Conservation (phyloP, 192 early-diverging fungal genomes). For the Coemansia sp. region DNA sequence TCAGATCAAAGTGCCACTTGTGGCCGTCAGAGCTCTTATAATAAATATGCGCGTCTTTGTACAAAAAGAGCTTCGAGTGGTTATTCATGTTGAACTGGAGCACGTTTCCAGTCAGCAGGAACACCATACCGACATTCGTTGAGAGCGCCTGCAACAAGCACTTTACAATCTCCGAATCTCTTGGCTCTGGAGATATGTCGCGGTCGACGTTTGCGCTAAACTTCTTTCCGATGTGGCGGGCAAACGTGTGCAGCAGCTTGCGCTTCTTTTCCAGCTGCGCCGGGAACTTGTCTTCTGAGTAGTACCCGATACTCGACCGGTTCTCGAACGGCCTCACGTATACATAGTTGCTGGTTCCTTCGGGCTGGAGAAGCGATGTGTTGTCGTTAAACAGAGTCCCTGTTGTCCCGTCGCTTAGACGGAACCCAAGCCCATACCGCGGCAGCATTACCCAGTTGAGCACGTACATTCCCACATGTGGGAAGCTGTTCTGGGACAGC, state of each 20-base stretch:
- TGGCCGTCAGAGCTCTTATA: slow-evolving; percentile 33
- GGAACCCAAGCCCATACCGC: slow-evolving; percentile 89
- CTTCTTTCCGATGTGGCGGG: slow-evolving; percentile 26
- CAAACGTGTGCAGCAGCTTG: slow-evolving; percentile 28
- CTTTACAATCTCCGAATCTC: slow-evolving; percentile 11
- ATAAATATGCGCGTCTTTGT: slow-evolving; percentile 42
- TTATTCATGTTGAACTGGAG: slow-evolving; percentile 49
- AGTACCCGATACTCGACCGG: slow-evolving; percentile 43
- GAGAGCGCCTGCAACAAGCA: slow-evolving; percentile 43
- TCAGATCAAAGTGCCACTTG: slow-evolving; percentile 53
- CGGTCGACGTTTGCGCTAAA: slow-evolving; percentile 30
- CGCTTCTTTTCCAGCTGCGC: slow-evolving; percentile 47
- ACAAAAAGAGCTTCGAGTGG: slow-evolving; percentile 51
- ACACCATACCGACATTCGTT: slow-evolving; percentile 42
- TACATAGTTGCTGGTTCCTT: slow-evolving; percentile 21
- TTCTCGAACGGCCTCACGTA: slow-evolving; percentile 43
- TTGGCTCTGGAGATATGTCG: slow-evolving; percentile 20
- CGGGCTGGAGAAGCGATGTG: slow-evolving; percentile 61
- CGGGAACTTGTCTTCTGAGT: slow-evolving; percentile 26
- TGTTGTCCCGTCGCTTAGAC: slow-evolving; percentile 77
- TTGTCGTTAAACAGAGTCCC: slow-evolving; percentile 91
- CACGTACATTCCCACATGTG: slow-evolving; percentile 66
- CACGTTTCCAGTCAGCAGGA: slow-evolving; percentile 50
- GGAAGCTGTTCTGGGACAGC: slow-evolving; percentile 8
- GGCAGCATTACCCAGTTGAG: slow-evolving; percentile 83